Evolutionary conservation across 2,329 filamentous ascomycete genomes (phyloP), one percentile per base, ranked within the genome.

Genomic region (Fusarium musae): DNA sequence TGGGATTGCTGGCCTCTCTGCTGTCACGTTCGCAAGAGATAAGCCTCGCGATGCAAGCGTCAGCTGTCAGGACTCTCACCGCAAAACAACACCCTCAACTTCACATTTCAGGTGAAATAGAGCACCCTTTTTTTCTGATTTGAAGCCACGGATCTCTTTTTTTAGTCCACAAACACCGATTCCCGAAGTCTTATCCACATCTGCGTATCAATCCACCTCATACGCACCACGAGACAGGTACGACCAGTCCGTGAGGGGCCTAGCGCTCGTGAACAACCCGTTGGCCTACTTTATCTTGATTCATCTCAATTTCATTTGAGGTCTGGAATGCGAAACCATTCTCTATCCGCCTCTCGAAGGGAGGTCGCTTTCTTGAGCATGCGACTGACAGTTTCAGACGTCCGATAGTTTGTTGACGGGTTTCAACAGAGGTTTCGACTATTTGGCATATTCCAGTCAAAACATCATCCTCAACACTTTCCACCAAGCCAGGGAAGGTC

Each of bases 341-440:
- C 15, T 17, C 7, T n/a, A 17, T 13, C 30, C 16, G 28, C 21
- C 6, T 12, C 9, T 23, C 30, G 11, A 34, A 12, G 30, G 16
- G 30, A 34, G 16, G 47, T 9, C 4, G 19, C 28, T 23, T 34
- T 34, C 16, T 50, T n/a, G 7, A 32, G 30, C 21, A 23, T 34
- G n/a, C 10, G 4, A 9, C 7, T 1, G n/a, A 17, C 6, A 9
- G 7, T n/a, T n/a, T 17, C 15, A 34, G 21, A 23, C 21, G 0
- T 34, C 47, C 30, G 7, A 23, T 15, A 3, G 19, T n/a, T 3
- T 7, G 9, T 34, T 12, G 10, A 13, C 8, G 10, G 8, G 3
- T 19, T 19, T 17, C 2, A 10, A 34, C 30, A 50, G 21, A 9
- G 15, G 8, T 9, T 2, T 17, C 21, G 5, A 17, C 15, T 4